A percentile compares a stretch with the other conserved stretches of the same genome.
phyloP scores from a whole-genome alignment of 202 grass and related monocot species.

The Tripidium arundinaceum region DNA sequence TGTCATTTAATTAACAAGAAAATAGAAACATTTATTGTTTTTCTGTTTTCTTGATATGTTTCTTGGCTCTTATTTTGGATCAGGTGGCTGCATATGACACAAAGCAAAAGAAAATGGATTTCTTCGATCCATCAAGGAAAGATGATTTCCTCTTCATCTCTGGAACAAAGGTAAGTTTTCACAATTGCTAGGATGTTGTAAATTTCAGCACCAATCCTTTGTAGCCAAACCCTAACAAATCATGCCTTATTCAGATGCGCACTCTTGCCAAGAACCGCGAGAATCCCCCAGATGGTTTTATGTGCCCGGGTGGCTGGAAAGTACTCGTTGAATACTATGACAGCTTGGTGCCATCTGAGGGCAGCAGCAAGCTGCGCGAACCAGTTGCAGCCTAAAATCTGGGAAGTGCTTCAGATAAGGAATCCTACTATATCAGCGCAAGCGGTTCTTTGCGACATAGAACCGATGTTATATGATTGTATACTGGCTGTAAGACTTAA shows the following conservation, averaged over 20 bases:
- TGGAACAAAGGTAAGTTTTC: slow-evolving; percentile 81
- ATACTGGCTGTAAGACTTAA: slow-evolving; percentile 17
- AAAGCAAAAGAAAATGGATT: slow-evolving; percentile 86
- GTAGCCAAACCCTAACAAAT: slow-evolving; percentile 14
- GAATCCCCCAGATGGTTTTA: slow-evolving; percentile 89
- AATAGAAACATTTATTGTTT: not conserved
- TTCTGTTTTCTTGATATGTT: slow-evolving; percentile 10
- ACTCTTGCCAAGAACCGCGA: slow-evolving; percentile 76
- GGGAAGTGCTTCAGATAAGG: slow-evolving; percentile 12
- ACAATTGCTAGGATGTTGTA: not conserved
- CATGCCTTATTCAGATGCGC: slow-evolving; percentile 57
- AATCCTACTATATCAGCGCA: not conserved
- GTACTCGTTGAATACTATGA: slow-evolving; percentile 92
- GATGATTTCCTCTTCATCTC: slow-evolving; percentile 98
- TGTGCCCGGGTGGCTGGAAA: slow-evolving; percentile 97
- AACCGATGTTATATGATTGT: slow-evolving; percentile 44
- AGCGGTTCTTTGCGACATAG: slow-evolving; percentile 35
- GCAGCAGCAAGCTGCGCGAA: slow-evolving; percentile 56
- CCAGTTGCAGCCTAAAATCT: slow-evolving; percentile 64
- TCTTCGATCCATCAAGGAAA: slow-evolving; percentile 91
- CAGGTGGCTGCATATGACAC: slow-evolving; percentile 96
- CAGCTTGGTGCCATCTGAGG: slow-evolving; percentile 42
- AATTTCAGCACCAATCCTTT: not conserved
- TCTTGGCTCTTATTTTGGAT: slow-evolving; percentile 12
- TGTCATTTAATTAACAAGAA: not conserved